Evolutionary conservation across 768 basidiomycete species (phyloP), one percentile per base, ranked within the genome.

Genomic region (Mrakia gelida): DNA sequence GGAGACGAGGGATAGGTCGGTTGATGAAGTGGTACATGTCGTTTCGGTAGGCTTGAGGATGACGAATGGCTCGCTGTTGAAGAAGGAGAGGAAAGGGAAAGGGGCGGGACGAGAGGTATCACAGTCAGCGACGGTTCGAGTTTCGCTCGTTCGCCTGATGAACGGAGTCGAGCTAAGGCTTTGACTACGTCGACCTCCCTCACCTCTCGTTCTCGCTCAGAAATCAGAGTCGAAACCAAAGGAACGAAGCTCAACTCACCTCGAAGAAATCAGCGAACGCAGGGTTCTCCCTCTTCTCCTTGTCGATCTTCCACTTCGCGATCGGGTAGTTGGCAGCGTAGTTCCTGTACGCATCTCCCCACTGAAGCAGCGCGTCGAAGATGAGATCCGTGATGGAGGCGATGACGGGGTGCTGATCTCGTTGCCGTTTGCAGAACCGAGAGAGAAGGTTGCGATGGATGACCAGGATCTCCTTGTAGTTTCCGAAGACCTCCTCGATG

Each of bases 1-100:
- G 86, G 52, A 96, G 85, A 63, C 96, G 90, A 78, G 93, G 92
- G 80, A 96, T 95, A 2, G 95, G 94, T 54, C 94, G 90, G 81
- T 93, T 91, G 82, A 95, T 92, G 85, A 98, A 99, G 81, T 88
- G 91, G 83, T 95, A 94, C 89, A 99, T 92, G 82, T 95, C 94
- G 28, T 93, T 87, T 71, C 91, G 89, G 81, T 92, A 90, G 0
- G 94, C 89, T 77, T 92, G 91, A 0, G 91, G 63, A 21, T 73
- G 59, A 13, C 77, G 77, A 13, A 71, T 78, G 16, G 63, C 65
- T 71, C 43, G 45, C 77, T 78, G 63, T 9, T 59, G n/a, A 45
- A 15, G 56, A n/a, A 45, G 16, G 56, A 1, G 63, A 38, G n/a
- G 23, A 38, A 21, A 70, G 18, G 32, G 52, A 23, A 56, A 34